phyloP scores from a whole-genome alignment of 192 early-diverging fungal species.

The Geranomyces michiganensis region DNA sequence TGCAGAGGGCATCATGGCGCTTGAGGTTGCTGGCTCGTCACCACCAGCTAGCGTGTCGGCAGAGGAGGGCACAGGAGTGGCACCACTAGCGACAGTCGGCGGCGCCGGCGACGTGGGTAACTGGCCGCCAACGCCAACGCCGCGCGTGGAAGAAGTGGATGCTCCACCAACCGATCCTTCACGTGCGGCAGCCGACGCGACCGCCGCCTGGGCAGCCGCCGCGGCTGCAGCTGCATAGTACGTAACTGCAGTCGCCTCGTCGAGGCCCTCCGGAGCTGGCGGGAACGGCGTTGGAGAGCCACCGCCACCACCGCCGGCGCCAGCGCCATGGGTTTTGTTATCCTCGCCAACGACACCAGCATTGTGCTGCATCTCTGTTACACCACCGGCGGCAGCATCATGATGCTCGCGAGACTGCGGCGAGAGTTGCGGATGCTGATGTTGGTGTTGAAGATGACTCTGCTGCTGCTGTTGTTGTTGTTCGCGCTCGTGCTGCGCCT shows the following conservation, averaged over 20 bases:
- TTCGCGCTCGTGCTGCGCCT: neutral
- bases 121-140: too few relatives aligned
- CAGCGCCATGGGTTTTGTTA: neutral
- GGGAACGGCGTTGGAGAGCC: neutral
- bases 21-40: neutral
- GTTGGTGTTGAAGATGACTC: neutral
- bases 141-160: too few relatives aligned
- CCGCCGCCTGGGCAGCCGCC: constrained; percentile 10
- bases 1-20: neutral
- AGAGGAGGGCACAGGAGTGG: neutral
- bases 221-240: constrained; percentile 17
- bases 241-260: neutral
- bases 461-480: constrained; percentile 23
- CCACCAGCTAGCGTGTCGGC: neutral
- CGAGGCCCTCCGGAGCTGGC: neutral
- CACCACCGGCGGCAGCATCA: neutral
- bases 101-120: too few relatives aligned
- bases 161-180: too few relatives aligned
- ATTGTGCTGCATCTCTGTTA: neutral
- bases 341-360: neutral
- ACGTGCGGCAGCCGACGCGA: constrained; percentile 3
- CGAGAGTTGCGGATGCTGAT: neutral
- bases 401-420: neutral
- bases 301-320: neutral
- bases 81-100: neutral